phyloP scores from a whole-genome alignment of 768 basidiomycete species.

The Termitomyces sp. region DNA sequence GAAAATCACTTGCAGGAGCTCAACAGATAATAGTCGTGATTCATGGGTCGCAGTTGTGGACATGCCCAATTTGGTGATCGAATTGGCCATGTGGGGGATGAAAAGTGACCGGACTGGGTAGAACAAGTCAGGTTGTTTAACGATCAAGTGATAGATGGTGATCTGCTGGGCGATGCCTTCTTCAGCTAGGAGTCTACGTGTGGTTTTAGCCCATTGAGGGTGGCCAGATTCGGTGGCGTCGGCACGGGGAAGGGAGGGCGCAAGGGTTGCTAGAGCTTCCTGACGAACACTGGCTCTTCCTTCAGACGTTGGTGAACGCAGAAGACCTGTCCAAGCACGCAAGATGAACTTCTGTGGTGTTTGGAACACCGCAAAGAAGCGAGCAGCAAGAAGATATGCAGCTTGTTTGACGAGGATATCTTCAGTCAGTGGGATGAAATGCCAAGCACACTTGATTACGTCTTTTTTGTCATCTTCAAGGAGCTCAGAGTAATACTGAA shows the following conservation, averaged over 20 bases:
- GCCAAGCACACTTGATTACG: constrained; percentile 91
- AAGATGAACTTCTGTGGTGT: constrained; percentile 89
- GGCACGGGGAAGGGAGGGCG: constrained; percentile 69
- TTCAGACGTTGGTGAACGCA: constrained; percentile 67
- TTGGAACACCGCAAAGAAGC: constrained; percentile 87
- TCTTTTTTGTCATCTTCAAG: constrained; percentile 83
- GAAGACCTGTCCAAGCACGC: constrained; percentile 84
- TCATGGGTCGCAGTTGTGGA: constrained; percentile 66
- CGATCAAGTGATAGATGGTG: constrained; percentile 88
- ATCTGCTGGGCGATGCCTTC: constrained; percentile 72
- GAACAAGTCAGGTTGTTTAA: constrained; percentile 87
- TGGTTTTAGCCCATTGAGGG: constrained; percentile 82
- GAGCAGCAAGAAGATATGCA: constrained; percentile 83
- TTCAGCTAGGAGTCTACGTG: constrained; percentile 81
- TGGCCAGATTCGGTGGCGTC: constrained; percentile 53
- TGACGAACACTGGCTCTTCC: constrained; percentile 79
- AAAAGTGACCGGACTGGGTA: constrained; percentile 91
- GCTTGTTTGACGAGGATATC: constrained; percentile 92
- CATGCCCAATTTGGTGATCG: constrained; percentile 84
- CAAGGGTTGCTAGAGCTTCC: constrained; percentile 80
- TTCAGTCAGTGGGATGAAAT: constrained; percentile 69
- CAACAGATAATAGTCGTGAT: constrained; percentile 81
- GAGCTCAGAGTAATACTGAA: constrained; percentile 79
- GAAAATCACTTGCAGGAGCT: constrained; percentile 88
- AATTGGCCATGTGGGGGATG: constrained; percentile 89